These are phyloP conservation scores for Kurtzmaniella quercitrusa DNA, from an alignment of 1,139 yeast genomes.

Conservation along the genomic window DNA sequence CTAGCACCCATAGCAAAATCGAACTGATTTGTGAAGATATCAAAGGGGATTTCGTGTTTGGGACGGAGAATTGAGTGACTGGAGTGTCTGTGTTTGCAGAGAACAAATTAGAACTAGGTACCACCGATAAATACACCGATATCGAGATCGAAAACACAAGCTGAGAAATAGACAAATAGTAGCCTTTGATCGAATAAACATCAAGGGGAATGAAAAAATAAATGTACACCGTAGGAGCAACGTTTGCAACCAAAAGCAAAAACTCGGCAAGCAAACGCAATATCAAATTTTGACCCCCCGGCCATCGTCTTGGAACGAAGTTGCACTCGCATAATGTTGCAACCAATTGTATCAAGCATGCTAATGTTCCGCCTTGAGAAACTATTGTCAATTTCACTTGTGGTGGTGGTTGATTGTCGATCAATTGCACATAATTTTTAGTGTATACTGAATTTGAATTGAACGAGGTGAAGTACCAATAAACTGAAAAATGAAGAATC, in stretches of 20 bases:
- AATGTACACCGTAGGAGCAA: slow-evolving; percentile 62
- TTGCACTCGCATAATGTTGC: slow-evolving; percentile 61
- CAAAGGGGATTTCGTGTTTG: slow-evolving; percentile 51
- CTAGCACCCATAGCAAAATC: slow-evolving; percentile 60
- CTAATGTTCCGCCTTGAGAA: slow-evolving; percentile 69
- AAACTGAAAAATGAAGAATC: slow-evolving; percentile 73
- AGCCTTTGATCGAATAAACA: slow-evolving; percentile 46
- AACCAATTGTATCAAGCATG: slow-evolving; percentile 59
- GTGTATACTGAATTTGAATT: slow-evolving; percentile 80
- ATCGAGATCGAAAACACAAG: slow-evolving; percentile 58
- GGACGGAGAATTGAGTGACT: slow-evolving; percentile 31
- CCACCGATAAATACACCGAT: slow-evolving; percentile 54
- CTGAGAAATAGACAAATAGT: slow-evolving; percentile 52
- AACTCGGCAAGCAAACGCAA: slow-evolving; percentile 42
- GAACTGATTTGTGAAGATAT: slow-evolving; percentile 56
- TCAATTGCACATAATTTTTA: slow-evolving; percentile 48
- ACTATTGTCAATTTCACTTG: slow-evolving; percentile 62
- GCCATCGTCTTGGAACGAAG: slow-evolving; percentile 69
- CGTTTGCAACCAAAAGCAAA: slow-evolving; percentile 42
- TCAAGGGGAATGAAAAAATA: slow-evolving; percentile 51
- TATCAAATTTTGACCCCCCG: slow-evolving; percentile 54
- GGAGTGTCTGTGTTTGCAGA: slow-evolving; percentile 8
- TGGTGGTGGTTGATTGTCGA: slow-evolving; percentile 61
- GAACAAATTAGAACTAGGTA: slow-evolving; percentile 45
- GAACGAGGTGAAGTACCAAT: slow-evolving; percentile 79